Base-by-base conservation (phyloP, 371 early-diverging fungal genomes). In the Mortierella sp. region DNA sequence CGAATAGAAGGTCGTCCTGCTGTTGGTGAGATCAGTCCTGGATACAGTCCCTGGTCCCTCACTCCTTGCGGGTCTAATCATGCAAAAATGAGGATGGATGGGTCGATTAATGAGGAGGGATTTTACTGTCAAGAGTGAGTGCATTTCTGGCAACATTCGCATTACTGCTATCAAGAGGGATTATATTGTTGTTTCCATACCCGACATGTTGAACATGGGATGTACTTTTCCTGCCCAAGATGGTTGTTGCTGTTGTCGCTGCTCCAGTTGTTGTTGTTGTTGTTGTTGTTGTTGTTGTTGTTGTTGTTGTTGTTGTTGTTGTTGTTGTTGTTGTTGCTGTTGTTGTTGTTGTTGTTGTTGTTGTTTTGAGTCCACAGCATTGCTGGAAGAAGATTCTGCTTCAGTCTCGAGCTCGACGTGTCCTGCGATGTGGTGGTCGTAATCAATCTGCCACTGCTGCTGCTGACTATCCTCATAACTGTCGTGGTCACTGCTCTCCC, bases 391-490 rank as follows among this genome's bases (percentile, higher is more conserved):
- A 43, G 58, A 32, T 24, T 56, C 77, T 2, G 55, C 49, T 38
- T 63, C 81, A 7, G 75, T 58, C 49, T 81, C 82, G 14, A 79
- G 76, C 24, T 81, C 85, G 21, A 81, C 82, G 35, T 78, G 81
- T 1, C 75, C 82, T 27, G 81, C 79, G 16, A 79, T 68, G 51
- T 85, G 75, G 70, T 78, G 55, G 16, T 85, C 82, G 55, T 85
- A 81, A 44, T 85, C 85, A 38, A 75, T 75, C 77, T 85, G 85
- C 85, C 85, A 85, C 43, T 81, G 85, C 6, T 75, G 84, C 54
- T 77, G 78, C 48, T 81, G 82, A 11, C 49, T 73, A 8, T 85
- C 85, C 12, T 83, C 84, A 18, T 43, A 71, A 24, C 41, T 44
- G n/a, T 85, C 85, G 11, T 58, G 79, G 55, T 84, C 81, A 35